Base-by-base conservation (phyloP, 805 yeast species). In the Starmerella bombicola region DNA sequence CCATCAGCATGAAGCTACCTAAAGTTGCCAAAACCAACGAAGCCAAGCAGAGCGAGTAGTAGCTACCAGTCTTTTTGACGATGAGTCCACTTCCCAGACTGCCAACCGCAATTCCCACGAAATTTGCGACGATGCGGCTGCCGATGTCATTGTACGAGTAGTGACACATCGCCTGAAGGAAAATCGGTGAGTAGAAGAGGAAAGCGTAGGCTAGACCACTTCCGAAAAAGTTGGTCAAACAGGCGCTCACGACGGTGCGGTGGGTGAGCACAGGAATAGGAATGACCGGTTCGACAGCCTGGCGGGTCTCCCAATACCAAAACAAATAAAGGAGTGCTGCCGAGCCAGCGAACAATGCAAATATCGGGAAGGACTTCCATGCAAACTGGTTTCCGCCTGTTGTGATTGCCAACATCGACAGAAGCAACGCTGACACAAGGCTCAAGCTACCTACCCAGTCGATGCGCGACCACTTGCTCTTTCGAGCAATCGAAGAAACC, bases 91-190 rank as follows among this genome's bases (percentile, higher is more conserved):
- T 66, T 2, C 67, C 64, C 17, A 81, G 63, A 0, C 91, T 78
- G 2, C 88, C 86, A 17, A 61, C 37, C 0, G 85, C 72, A 8
- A 77, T 75, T 12, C 80, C 82, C 32, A 79, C 52, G 52, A 81
- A 80, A 53, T 79, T 78, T 16, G 59, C 62, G 12, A 59, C 46
- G 20, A 65, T 48, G 76, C 62, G 55, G 79, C 70, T 16, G 71
- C 58, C 51, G 78, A 80, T 57, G 74, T 80, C 88, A 84, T 79
- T 2, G 88, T 80, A 5, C 83, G 76, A 47, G 68, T 70, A 54
- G 45, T 46, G 41, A 40, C 79, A 69, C 47, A 81, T 80, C 40
- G 85, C 88, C 28, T 71, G 37, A 41, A 84, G 63, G 1, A 93
- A 78, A 16, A 83, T 67, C 1, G 95, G 95, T 3, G 76, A 67